Evolutionary conservation across 2,329 filamentous ascomycete species (phyloP).

Genomic region (Aureobasidium pullulans): DNA sequence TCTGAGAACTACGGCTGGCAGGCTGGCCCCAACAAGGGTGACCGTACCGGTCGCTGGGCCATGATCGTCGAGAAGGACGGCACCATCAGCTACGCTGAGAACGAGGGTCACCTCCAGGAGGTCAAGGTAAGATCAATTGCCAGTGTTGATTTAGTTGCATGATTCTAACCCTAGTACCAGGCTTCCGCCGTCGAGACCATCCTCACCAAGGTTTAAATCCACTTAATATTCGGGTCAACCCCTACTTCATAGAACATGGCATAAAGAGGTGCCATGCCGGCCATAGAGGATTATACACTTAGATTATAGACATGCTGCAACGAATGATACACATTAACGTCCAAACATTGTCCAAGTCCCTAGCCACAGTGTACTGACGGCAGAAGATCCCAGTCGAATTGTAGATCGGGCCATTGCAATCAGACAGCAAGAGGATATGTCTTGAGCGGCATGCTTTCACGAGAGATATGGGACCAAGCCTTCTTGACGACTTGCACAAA

Average conservation of each 20-base stretch:
- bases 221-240: not conserved
- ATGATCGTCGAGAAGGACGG: constrained; percentile 71
- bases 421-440: too few species aligned
- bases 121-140: constrained; percentile 34
- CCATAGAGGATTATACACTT: not conserved
- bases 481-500: not conserved
- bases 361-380: too few species aligned
- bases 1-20: constrained; percentile 72
- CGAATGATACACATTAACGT: constrained; percentile 1
- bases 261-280: not conserved
- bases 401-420: not conserved
- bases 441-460: too few species aligned
- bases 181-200: constrained; percentile 43
- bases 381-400: not conserved
- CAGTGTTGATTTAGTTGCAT: not conserved
- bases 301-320: constrained; percentile 8
- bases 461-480: too few species aligned
- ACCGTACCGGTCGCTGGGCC: constrained; percentile 71
- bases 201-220: constrained; percentile 39
- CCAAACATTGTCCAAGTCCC: not conserved
- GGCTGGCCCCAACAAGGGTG: constrained; percentile 46
- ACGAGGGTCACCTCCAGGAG: constrained; percentile 50
- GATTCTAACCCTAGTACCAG: constrained; percentile 30
- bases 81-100: constrained; percentile 73
- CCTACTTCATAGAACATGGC: not conserved